Evolutionary conservation across 1,284 basidiomycete genomes (phyloP), one percentile per base, ranked within the genome.

Genomic region (Pyrrhoderma lamaoense): DNA sequence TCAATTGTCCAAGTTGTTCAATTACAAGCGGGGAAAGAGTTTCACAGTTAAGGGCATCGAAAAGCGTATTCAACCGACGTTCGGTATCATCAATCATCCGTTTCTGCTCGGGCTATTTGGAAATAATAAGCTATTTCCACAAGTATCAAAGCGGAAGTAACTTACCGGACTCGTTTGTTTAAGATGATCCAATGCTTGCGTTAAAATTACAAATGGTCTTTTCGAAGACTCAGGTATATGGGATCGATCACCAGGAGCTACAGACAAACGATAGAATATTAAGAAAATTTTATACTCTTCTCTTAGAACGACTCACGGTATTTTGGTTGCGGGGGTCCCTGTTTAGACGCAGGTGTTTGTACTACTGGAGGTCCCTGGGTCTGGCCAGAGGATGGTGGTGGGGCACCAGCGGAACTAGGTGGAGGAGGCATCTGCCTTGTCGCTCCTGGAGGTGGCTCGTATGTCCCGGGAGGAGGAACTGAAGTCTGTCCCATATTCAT

Each of bases 31-130:
- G 70, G n/a, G 88, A 85, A 18, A 97, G 66, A 5, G 89, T 87
- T 59, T 91, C 92, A 63, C 92, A 94, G 68, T 97, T 97, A 59
- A 97, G 70, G 25, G 84, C 84, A 65, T 97, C 94, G 60, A 95
- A 95, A 49, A 97, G 69, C 3, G 85, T 77, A 65, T 87, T 93
- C 62, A 96, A 74, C 23, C 94, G 77, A 22, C 91, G 79, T 64
- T 96, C 93, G 2, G 93, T 79, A 62, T 97, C 94, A 55, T 93
- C 91, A 0, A 85, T 80, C 60, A 94, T 77, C 34, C 89, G 83
- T 67, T 85, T 89, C 71, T 94, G 85, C 58, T 85, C 79, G 7
- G 88, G 78, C 82, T 89, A 63, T 56, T 56, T 51, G 43, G 37
- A n/a, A 36, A 37, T 40, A 7, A 40, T 16, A 5, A 40, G 8